These are phyloP conservation scores for Tardiomyces blankii DNA, from an alignment of 1,139 yeast species.

Conservation along the genomic window DNA sequence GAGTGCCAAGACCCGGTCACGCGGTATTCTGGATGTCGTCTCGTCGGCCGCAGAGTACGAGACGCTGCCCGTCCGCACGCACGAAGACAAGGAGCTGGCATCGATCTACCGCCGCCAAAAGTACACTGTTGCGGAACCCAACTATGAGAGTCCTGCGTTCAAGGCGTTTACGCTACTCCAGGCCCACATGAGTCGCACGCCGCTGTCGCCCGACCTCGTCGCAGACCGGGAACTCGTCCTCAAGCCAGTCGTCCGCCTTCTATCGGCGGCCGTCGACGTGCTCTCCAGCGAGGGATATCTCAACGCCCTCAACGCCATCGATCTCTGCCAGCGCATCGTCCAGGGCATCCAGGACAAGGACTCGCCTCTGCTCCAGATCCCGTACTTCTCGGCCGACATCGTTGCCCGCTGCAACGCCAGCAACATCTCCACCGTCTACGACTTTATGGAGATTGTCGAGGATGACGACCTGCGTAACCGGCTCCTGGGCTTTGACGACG, in stretches of 20 bases:
- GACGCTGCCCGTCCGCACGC: conserved; percentile 43
- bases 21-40: conserved; percentile 54
- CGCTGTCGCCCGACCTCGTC: conserved; percentile 47
- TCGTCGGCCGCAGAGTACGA: conserved; percentile 66
- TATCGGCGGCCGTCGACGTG: conserved; percentile 63
- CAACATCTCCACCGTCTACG: conserved; percentile 63
- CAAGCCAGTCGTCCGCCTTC: conserved; percentile 36
- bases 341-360: conserved; percentile 85
- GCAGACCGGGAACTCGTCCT: conserved; percentile 47
- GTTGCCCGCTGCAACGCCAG: conserved; percentile 44
- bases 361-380: conserved; percentile 71
- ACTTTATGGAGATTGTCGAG: conserved; percentile 67
- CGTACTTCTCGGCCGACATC: conserved; percentile 46
- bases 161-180: conserved; percentile 72
- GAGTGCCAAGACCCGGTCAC: conserved; percentile 44
- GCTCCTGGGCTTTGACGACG: conserved; percentile 41
- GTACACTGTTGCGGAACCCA: conserved; percentile 34
- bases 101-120: conserved; percentile 53
- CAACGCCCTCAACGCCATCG: conserved; percentile 77
- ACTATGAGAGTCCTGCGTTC: conserved; percentile 44
- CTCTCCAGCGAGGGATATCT: conserved; percentile 72
- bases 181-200: conserved; percentile 64
- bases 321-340: conserved; percentile 75
- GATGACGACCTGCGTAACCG: conserved; percentile 61
- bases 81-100: conserved; percentile 41